These are phyloP conservation scores for Sclerotinia minor DNA, from an alignment of 2,329 filamentous ascomycete genomes.

Conservation along the genomic window DNA sequence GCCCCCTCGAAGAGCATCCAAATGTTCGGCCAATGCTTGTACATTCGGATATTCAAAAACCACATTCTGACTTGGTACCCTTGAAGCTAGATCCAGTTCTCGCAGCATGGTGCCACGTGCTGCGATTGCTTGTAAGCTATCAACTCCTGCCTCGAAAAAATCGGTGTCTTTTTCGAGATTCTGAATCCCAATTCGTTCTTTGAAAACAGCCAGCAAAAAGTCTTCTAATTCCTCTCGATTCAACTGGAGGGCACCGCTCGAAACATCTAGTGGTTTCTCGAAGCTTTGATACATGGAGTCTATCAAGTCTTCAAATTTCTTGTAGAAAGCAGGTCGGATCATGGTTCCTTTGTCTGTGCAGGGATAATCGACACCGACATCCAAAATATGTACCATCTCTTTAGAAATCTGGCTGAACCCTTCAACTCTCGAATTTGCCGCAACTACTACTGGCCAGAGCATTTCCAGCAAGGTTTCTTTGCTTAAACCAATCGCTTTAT, in stretches of 20 bases:
- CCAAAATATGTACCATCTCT: conserved; percentile 55
- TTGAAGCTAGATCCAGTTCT: conserved; percentile 50
- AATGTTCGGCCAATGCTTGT: conserved; percentile 47
- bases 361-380: conserved; percentile 46
- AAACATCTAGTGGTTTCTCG: conserved; percentile 21
- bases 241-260: conserved; percentile 5
- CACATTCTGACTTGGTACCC: conserved; percentile 54
- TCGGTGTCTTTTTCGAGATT: conserved; percentile 48
- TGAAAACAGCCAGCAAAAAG: conserved; percentile 25
- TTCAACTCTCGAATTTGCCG: conserved; percentile 52
- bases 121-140: conserved; percentile 58
- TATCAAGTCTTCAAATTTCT: conserved; percentile 48
- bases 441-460: conserved; percentile 53
- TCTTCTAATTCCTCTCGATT: conserved; percentile 21
- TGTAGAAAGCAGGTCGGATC: conserved; percentile 53
- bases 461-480: conserved; percentile 49
- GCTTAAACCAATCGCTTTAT: conserved; percentile 45
- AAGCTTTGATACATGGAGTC: conserved; percentile 43
- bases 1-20: conserved; percentile 48
- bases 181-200: conserved; percentile 19
- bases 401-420: conserved; percentile 54
- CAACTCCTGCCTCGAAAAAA: conserved; percentile 59
- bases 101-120: conserved; percentile 54
- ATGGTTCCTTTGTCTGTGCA: conserved; percentile 56
- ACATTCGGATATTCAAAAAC: conserved; percentile 59